Base-by-base conservation (phyloP, 176 grass and related monocot species). In the Aegilops tauschii region DNA sequence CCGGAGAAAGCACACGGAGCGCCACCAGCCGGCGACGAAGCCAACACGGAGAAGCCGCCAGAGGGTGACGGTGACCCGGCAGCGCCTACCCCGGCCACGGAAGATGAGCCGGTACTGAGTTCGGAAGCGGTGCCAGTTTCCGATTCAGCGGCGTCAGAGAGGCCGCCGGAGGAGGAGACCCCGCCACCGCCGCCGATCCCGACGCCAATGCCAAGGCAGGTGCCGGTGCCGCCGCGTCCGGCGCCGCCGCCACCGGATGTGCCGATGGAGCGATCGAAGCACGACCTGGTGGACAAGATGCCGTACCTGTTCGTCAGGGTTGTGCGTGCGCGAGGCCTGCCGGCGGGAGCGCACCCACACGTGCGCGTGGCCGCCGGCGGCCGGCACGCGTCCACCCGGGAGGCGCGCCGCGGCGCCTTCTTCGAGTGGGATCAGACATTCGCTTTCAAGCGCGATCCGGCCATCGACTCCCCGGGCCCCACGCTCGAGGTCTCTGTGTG, bases 201-300 rank as follows among this genome's bases (percentile, higher is more conserved):
- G 23, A 80, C 78, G 13, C 84, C 77, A 20, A 86, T 90, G 85
- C 73, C 64, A 40, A 68, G 67, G 63, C 86, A 77, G 64, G 78
- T 80, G 8, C 77, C 76, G 5, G 61, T 89, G 70, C 61, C 85
- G 4, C 54, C 58, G 30, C 85, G 83, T 49, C 29, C n/a, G 4
- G 65, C 66, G 25, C 80, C 74, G 1, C 87, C 76, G 4, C 83
- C 37, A 5, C 78, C 79, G 28, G 89, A 91, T 14, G 93, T 89
- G 80, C 80, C 86, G 42, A 82, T 86, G 86, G 90, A 94, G 65
- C 87, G 81, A 29, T 86, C 86, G 12, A 94, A 92, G 84, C 92
- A 94, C 49, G 93, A 98, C 21, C 92, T 98, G 28, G 96, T 98
- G 5, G 93, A 98, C 93, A 98, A 96, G 88, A 95, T 98, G 96